Evolutionary conservation across 495 filamentous ascomycete species (phyloP), one percentile per base, ranked within the genome.

Genomic region (Clavariopsis aquatica): DNA sequence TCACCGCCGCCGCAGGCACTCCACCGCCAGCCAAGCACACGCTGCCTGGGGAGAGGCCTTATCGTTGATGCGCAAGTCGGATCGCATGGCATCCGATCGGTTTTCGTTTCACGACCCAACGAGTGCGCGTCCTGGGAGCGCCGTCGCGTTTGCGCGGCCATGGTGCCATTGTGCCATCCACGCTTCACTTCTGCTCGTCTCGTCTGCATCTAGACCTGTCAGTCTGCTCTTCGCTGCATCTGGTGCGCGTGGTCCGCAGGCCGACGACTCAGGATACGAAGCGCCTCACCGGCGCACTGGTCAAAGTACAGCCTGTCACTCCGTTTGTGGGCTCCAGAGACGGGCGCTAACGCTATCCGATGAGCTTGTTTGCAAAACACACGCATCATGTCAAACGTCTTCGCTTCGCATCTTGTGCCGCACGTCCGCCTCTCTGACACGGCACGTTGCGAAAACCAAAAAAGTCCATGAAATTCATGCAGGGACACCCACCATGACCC

Each of bases 341-440:
- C 31, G 24, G 38, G 38, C 8, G 38, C 38, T 38, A 52, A 64
- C 65, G 65, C 45, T 53, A 22, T 58, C 49, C 45, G 60, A 19
- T 57, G 65, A 63, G 65, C 65, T 68, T 68, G 65, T 68, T 68
- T 68, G 58, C 19, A 36, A 36, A 29, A 57, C 65, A 67, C 61
- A 67, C 64, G 57, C 31, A 9, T 43, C 38, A 43, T 62, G 52
- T 67, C 64, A 67, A 67, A 67, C 64, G 64, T 62, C 64, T 34
- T 67, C 60, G 65, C 65, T 62, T 59, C 52, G 26, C 60, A 38
- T 23, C 24, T 41, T 17, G 23, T 46, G 52, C 41, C 41, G 52
- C 59, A 57, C 58, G 58, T 34, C 29, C 64, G 49, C 2, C 51
- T 41, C 65, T 68, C 60, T 59, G 63, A 68, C 59, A 45, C 57